phyloP scores from a whole-genome alignment of 225 moss, liverwort and hornwort genomes.

The Neckera pumila region DNA sequence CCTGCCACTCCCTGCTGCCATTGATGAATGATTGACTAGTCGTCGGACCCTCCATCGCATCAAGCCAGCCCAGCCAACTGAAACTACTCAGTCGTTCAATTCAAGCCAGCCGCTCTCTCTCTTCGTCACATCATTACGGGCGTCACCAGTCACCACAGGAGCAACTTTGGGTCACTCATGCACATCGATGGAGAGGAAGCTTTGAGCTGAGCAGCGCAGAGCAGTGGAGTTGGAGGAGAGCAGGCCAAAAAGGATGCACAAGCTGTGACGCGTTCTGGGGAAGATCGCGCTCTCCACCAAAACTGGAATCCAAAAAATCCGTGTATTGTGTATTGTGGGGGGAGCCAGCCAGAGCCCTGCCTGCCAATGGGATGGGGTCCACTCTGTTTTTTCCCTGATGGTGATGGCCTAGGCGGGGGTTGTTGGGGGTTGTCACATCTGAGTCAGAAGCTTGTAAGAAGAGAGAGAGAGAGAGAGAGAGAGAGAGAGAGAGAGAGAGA shows the following conservation, averaged over 20 bases:
- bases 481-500: background rate
- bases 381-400: background rate
- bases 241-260: background rate
- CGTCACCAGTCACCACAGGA: background rate
- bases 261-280: background rate
- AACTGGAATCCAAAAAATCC: background rate
- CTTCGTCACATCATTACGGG: background rate
- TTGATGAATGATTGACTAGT: constrained; percentile 32
- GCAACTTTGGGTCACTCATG: background rate
- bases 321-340: background rate
- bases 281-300: background rate
- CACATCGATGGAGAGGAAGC: background rate
- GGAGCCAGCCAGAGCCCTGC: background rate
- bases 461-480: background rate
- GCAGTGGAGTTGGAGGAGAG: background rate
- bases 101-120: background rate
- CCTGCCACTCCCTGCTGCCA: background rate
- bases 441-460: background rate
- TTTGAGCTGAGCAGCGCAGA: background rate
- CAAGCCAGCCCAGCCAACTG: background rate
- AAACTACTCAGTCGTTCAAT: background rate
- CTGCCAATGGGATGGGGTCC: background rate
- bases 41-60: background rate
- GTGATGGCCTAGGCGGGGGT: background rate
- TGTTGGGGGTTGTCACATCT: background rate